Conservation (phyloP, 148 eudicot genomes). For the Pouteria glomerata region DNA sequence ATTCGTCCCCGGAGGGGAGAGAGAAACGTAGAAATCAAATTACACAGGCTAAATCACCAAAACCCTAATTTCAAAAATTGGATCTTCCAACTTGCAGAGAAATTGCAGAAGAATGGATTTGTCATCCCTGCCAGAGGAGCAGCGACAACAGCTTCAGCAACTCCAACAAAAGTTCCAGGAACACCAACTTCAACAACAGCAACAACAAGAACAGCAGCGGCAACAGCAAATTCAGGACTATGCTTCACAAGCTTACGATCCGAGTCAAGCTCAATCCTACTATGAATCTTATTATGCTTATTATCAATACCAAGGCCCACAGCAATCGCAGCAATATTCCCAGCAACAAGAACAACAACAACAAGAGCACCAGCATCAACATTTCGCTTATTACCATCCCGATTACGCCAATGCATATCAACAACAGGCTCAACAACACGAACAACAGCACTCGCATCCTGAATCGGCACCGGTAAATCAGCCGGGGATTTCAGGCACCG, state of each 20-base stretch:
- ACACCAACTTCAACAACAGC: conserved; percentile 10
- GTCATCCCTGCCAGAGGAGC: conserved; percentile 16
- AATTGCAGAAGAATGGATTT: conserved; percentile 14
- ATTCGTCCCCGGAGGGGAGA: no score
- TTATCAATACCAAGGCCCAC: conserved; percentile 5
- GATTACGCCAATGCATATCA: conserved; percentile 15
- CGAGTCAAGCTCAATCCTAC: conserved; percentile 12
- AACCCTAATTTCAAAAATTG: not conserved
- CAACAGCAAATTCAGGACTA: conserved; percentile 12
- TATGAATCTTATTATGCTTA: conserved; percentile 19
- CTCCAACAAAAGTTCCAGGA: conserved; percentile 18
- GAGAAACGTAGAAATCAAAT: no score
- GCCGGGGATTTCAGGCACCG: not conserved
- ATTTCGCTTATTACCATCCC: conserved; percentile 14
- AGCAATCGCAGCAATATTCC: conserved; percentile 6
- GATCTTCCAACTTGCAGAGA: not conserved
- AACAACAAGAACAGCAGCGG: not conserved
- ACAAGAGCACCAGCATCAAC: conserved; percentile 6
- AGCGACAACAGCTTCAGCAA: conserved; percentile 15
- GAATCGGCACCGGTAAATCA: not conserved
- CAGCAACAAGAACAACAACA: conserved; percentile 8
- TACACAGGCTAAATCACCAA: no score
- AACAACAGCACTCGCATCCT: not conserved
- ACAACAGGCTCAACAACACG: not conserved
- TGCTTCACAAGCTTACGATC: conserved; percentile 7